Evolutionary conservation across 2,329 filamentous ascomycete species (phyloP), one percentile per base, ranked within the genome.

Genomic region (Diaporthe velutina): DNA sequence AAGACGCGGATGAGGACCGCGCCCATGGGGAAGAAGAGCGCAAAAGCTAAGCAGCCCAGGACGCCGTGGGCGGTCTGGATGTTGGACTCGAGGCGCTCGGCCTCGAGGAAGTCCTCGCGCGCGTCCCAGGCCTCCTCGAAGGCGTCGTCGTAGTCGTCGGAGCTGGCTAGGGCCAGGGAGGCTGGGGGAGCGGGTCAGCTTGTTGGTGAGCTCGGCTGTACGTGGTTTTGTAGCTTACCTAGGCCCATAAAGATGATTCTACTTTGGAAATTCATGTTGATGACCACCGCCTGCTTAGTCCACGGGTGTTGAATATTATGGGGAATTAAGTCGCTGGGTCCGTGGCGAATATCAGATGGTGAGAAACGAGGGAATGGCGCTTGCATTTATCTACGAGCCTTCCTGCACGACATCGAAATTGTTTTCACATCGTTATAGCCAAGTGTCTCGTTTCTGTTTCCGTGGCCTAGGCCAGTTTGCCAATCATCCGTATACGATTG

Each of bases 1-100:
- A 85, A 42, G 13, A 71, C 33, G 45, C 77, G 73, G 28, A 78
- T 77, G 3, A 77, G 22, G 3, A 79, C 52, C 17, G 73, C 77
- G 3, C 77, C 78, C 6, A 77, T 48, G 15, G 78, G 78, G 52
- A 79, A 79, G 35, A 77, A 48, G 15, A 77, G 67, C 28, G 78
- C 33, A 28, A 78, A 79, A 8, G 74, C 76, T n/a, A 75, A 12
- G 3, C 70, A 74, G 76, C 78, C 78, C 33, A 79, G 30, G 28
- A 77, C 60, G 25, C 77, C 77, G 45, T 79, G 78, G 9, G 61
- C 64, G 13, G 13, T 22, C 33, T 60, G 54, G 57, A 61, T 25
- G 9, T 38, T 25, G 22, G 30, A 38, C 45, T 38, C 64, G 30
- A 52, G 45, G 30, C 64, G 45, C 64, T 52, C 45, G 6, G 30